Evolutionary conservation across 257 asterid species (phyloP).

Genomic region (Nicotiana tomentosiformis): DNA sequence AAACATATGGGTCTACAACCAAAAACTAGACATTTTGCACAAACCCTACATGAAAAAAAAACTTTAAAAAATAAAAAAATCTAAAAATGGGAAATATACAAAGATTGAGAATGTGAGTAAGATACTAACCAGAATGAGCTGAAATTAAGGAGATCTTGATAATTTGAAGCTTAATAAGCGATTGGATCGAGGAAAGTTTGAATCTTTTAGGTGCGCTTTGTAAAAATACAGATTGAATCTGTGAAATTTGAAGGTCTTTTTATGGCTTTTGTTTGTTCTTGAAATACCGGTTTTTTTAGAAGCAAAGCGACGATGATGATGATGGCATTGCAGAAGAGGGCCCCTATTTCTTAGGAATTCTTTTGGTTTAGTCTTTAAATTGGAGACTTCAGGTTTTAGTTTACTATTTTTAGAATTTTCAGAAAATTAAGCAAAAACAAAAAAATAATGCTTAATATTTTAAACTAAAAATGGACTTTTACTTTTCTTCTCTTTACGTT

Average conservation of each 20-base stretch:
- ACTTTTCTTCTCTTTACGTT: background rate
- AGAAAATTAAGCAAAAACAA: background rate
- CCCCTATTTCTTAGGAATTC: conserved; percentile 5
- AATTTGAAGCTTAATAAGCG: background rate
- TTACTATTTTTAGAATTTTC: background rate
- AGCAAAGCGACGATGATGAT: conserved; percentile 27
- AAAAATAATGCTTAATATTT: background rate
- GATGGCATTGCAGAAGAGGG: background rate
- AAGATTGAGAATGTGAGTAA: background rate
- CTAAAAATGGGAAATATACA: background rate
- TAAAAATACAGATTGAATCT: conserved; percentile 1
- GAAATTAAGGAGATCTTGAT: conserved; percentile 22
- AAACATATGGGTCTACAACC: background rate
- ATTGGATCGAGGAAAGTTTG: background rate
- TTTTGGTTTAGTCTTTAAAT: background rate
- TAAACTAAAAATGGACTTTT: background rate
- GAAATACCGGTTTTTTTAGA: conserved; percentile 24
- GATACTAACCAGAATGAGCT: conserved; percentile 20
- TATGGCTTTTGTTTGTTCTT: background rate
- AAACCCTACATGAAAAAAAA: background rate
- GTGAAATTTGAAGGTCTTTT: background rate
- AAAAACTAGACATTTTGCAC: background rate
- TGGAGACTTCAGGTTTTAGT: background rate
- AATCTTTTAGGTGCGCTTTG: background rate
- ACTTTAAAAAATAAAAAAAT: background rate